Evolutionary conservation across 164 flowering plant species (phyloP).

Genomic region (Stephania cephalantha): DNA sequence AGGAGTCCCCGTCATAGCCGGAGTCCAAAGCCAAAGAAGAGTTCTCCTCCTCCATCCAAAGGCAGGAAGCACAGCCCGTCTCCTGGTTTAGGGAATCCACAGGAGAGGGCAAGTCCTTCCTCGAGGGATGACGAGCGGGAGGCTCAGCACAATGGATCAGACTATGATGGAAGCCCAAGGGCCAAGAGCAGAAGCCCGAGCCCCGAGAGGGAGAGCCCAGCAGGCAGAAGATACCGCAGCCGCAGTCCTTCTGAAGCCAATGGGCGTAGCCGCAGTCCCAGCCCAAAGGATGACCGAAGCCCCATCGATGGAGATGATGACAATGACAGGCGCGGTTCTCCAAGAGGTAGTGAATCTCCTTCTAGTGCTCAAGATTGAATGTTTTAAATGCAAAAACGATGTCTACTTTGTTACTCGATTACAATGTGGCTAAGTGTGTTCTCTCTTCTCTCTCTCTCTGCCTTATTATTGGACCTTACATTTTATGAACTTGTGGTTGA

Average conservation of each 20-base stretch:
- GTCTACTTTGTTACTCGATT: background rate
- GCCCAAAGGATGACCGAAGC: constrained; percentile 37
- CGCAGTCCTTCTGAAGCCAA: background rate
- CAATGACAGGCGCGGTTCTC: constrained; percentile 17
- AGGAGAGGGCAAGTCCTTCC: constrained; percentile 34
- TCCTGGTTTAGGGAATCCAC: constrained; percentile 46
- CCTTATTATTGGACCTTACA: background rate
- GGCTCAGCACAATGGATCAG: constrained; percentile 36
- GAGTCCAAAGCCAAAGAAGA: constrained; percentile 45
- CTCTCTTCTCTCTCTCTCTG: background rate
- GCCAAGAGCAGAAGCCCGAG: constrained; percentile 46
- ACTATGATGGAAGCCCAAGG: constrained; percentile 50
- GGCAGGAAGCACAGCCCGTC: constrained; percentile 52
- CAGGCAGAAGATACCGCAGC: constrained; percentile 18
- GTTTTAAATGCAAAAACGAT: background rate
- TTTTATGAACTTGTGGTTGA: background rate
- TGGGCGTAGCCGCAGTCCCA: constrained; percentile 17
- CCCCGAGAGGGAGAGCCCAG: constrained; percentile 24
- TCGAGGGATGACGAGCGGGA: constrained; percentile 30
- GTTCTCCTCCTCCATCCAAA: constrained; percentile 46
- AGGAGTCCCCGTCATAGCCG: constrained; percentile 46
- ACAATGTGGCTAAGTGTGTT: background rate
- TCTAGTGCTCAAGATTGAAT: constrained; percentile 7
- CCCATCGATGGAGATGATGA: constrained; percentile 40
- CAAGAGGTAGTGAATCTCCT: constrained; percentile 22